Percentiles rank a stretch among this genome's conserved stretches.
These are phyloP conservation scores for Coemansia pectinata DNA, from an alignment of 192 early-diverging fungal genomes.

Conservation along the genomic window DNA sequence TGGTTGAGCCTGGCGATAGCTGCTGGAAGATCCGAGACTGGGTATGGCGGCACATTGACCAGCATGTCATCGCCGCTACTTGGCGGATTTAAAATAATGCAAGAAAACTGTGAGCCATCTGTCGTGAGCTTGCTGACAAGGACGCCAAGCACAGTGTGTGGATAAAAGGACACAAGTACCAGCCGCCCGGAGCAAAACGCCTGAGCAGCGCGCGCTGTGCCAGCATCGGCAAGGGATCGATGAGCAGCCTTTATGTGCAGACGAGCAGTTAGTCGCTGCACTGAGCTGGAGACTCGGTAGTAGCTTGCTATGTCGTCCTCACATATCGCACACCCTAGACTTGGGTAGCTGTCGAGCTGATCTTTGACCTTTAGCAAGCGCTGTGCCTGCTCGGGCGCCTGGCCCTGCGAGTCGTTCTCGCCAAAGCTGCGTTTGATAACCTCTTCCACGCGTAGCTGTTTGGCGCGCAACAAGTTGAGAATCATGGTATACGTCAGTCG, in stretches of 20 bases:
- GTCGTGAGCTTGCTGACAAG: slow-evolving; percentile 19
- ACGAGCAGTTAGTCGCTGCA: slow-evolving; percentile 36
- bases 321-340: slow-evolving; percentile 83
- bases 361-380: slow-evolving; percentile 68
- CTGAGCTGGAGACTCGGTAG: slow-evolving; percentile 59
- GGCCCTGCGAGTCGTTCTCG: slow-evolving; percentile 84
- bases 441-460: slow-evolving; percentile 94
- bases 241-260: slow-evolving; percentile 33
- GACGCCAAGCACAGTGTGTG: slow-evolving; percentile 29
- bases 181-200: slow-evolving; percentile 73
- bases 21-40: slow-evolving; percentile 19
- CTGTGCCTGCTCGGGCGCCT: slow-evolving; percentile 80
- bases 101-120: slow-evolving; percentile 43
- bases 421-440: slow-evolving; percentile 99
- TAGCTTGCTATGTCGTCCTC: slow-evolving; percentile 69
- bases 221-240: slow-evolving; percentile 26
- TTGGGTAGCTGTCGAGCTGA: slow-evolving; percentile 58
- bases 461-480: slow-evolving; percentile 90
- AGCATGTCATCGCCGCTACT: neutral
- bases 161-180: slow-evolving; percentile 74
- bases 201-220: slow-evolving; percentile 62
- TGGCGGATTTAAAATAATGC: slow-evolving; percentile 34
- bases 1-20: slow-evolving; percentile 13
- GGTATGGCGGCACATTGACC: slow-evolving; percentile 27
- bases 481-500: slow-evolving; percentile 99